Evolutionary conservation across 257 asterid genomes (phyloP), one percentile per base, ranked within the genome.

Genomic region (Nicotiana undulata): DNA sequence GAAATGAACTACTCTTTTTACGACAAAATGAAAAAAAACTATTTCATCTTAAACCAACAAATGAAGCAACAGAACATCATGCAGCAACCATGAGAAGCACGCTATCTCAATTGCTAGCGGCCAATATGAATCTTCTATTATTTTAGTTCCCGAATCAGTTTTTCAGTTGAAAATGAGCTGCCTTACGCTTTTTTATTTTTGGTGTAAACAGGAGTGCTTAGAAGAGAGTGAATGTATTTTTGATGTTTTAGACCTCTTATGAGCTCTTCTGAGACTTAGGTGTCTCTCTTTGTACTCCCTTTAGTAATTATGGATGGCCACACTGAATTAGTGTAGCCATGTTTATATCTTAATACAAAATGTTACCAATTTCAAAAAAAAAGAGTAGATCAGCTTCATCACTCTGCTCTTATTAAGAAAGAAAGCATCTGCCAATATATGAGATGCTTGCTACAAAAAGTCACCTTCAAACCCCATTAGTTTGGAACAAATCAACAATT

Each of bases 21-120:
- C 3, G 12, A 22, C 59, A 15, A 70, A 68, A 40, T 3, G 32
- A 68, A n/a, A 70, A 32, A 70, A 37, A 70, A 46, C 59, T 46
- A 72, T 72, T 46, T 72, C 77, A 72, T 68, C 17, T 5, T 40
- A 46, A 46, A 44, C 78, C 78, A 72, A 72, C 24, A 72, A 68
- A 15, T 46, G 59, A 72, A 72, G 60, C n/a, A 46, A 46, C 37
- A 72, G 15, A 24, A 2, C 78, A 72, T 46, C 32, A 72, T 22
- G 40, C 78, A 46, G 78, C 34, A 72, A 72, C 78, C 15, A 46
- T 24, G 15, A 13, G 60, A 40, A 22, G 60, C 40, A 72, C 24
- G 22, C 24, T 72, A 46, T 40, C 60, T 70, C 58, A 70, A 68
- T 12, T 46, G 22, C 32, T 24, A 22, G 78, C 60, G 3, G 60